Conservation (phyloP, 2,329 filamentous ascomycete species). For the Zalaria sp. region DNA sequence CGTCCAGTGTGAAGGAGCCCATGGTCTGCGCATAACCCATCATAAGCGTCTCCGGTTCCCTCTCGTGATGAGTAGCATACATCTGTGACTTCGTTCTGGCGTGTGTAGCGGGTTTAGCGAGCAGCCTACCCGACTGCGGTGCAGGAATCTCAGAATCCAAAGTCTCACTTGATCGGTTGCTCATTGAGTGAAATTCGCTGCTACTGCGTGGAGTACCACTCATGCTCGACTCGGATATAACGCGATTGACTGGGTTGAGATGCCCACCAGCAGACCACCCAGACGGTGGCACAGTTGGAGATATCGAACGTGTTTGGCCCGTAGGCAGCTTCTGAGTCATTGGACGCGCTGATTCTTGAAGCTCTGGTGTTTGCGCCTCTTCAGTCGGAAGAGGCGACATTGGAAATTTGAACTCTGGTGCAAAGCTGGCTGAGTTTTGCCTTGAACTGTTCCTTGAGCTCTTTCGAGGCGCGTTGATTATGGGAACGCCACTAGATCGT, state of each 20-base stretch:
- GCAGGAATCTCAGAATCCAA: constrained; percentile 57
- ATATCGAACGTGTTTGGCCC: not conserved
- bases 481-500: constrained; percentile 2
- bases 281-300: not conserved
- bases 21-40: constrained; percentile 96
- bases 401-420: constrained; percentile 2
- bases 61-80: constrained; percentile 19
- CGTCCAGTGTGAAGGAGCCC: constrained; percentile 83
- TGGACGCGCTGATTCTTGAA: no score
- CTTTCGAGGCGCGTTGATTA: no score
- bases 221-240: constrained; percentile 65
- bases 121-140: constrained; percentile 33
- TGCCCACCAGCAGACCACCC: not conserved
- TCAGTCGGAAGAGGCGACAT: constrained; percentile 24
- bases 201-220: constrained; percentile 76
- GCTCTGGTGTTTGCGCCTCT: not conserved
- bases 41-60: constrained; percentile 68
- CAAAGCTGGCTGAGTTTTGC: no score
- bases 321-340: not conserved
- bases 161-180: constrained; percentile 91
- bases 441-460: no score
- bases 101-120: constrained; percentile 28
- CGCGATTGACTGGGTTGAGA: constrained; percentile 44
- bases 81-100: constrained; percentile 18
- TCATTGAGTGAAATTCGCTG: constrained; percentile 86